phyloP scores from a whole-genome alignment of 2,329 filamentous ascomycete genomes.

The Grosmannia clavigera region DNA sequence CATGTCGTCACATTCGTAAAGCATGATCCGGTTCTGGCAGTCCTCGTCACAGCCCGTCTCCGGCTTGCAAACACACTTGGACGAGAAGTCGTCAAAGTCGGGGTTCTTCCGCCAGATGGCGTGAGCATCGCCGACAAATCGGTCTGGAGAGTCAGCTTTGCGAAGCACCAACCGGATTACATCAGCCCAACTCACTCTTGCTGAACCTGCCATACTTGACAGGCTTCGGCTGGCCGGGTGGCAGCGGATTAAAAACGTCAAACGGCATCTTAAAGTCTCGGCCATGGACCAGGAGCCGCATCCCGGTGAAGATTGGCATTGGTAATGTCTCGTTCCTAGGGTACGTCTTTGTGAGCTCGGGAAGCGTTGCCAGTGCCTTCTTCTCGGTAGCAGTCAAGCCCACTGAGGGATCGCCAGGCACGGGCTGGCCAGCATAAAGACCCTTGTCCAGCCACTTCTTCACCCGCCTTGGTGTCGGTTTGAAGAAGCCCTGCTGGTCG shows the following conservation, averaged over 20 bases:
- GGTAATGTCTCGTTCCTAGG: slow-evolving; percentile 51
- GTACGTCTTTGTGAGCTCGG: slow-evolving; percentile 32
- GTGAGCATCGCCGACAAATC: slow-evolving; percentile 75
- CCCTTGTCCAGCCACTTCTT: slow-evolving; percentile 78
- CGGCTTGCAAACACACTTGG: slow-evolving; percentile 63
- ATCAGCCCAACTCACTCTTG: slow-evolving; percentile 52
- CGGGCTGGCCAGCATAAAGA: slow-evolving; percentile 72
- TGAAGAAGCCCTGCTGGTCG: slow-evolving; percentile 22
- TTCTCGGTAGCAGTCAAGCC: slow-evolving; percentile 38
- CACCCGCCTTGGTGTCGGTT: slow-evolving; percentile 24
- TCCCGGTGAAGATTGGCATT: slow-evolving; percentile 65
- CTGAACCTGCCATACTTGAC: slow-evolving; percentile 88
- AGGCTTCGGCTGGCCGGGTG: slow-evolving; percentile 77
- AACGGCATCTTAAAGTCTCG: slow-evolving; percentile 82
- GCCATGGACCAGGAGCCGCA: slow-evolving; percentile 57
- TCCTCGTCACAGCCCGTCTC: slow-evolving; percentile 77
- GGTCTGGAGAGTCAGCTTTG: slow-evolving; percentile 42
- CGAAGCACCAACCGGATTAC: not conserved
- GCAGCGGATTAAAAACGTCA: slow-evolving; percentile 78
- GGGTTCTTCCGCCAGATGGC: slow-evolving; percentile 71
- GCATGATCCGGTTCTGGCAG: slow-evolving; percentile 92
- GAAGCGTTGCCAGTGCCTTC: slow-evolving; percentile 34
- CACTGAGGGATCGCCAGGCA: slow-evolving; percentile 32
- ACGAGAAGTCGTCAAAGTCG: slow-evolving; percentile 60
- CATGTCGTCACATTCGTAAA: slow-evolving; percentile 85